phyloP scores from a whole-genome alignment of 352 stramenopile genomes.

The Aphanomyces cochlioides region DNA sequence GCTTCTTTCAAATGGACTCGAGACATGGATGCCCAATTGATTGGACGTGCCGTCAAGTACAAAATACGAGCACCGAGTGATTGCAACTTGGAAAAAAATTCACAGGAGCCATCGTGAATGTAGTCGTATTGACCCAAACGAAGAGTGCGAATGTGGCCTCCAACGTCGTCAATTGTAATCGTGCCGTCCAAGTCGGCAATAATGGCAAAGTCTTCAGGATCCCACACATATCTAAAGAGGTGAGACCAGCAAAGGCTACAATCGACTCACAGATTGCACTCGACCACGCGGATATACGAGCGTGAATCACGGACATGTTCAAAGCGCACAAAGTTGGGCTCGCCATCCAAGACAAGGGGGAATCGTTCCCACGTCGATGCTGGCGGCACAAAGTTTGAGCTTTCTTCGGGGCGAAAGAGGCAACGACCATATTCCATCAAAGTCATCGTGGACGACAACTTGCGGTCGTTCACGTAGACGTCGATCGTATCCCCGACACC shows the following conservation, averaged over 20 bases:
- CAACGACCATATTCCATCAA: slow-evolving; percentile 29
- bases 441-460: slow-evolving; percentile 7
- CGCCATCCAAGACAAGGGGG: slow-evolving; percentile 6
- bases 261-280: slow-evolving; percentile 52
- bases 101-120: slow-evolving; percentile 23
- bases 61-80: slow-evolving; percentile 28
- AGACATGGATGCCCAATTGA: slow-evolving; percentile 28
- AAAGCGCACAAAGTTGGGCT: slow-evolving; percentile 50
- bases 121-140: slow-evolving; percentile 31
- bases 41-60: slow-evolving; percentile 28
- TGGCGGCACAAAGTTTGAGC: slow-evolving; percentile 7
- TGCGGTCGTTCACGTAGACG: slow-evolving; percentile 29
- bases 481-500: slow-evolving; percentile 30
- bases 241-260: background rate
- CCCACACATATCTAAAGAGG: slow-evolving; percentile 28
- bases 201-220: slow-evolving; percentile 28
- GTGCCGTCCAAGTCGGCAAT: slow-evolving; percentile 31
- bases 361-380: slow-evolving; percentile 6
- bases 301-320: slow-evolving; percentile 69
- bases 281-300: slow-evolving; percentile 68
- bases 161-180: slow-evolving; percentile 31
- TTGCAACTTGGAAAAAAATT: slow-evolving; percentile 29
- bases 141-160: slow-evolving; percentile 30
- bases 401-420: slow-evolving; percentile 5
- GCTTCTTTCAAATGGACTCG: slow-evolving; percentile 28